Conservation (phyloP, 148 eudicot species). For the Heliosperma pusillum region DNA sequence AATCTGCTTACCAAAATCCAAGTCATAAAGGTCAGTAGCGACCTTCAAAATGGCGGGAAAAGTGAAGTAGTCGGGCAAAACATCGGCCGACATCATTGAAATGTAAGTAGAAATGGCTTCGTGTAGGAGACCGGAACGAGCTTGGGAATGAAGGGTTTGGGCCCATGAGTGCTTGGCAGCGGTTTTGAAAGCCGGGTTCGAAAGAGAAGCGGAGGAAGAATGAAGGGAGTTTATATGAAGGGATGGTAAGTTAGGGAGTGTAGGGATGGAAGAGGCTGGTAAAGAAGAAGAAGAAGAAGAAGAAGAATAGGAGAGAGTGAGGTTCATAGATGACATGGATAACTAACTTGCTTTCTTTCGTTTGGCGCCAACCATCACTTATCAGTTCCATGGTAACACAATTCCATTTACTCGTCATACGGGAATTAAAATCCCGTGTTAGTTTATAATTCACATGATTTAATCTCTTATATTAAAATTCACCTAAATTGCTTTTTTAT, state of each 20-base stretch:
- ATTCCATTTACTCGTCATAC: too few relatives aligned
- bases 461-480: too few relatives aligned
- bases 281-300: not conserved
- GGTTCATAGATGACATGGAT: conserved; percentile 24
- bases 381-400: too few relatives aligned
- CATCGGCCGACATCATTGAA: conserved; percentile 42
- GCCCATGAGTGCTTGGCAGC: conserved; percentile 51
- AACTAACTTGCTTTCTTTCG: not conserved
- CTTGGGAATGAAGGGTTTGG: conserved; percentile 53
- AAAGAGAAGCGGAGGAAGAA: conserved; percentile 9
- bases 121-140: conserved; percentile 46
- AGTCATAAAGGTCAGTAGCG: conserved; percentile 44
- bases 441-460: too few relatives aligned
- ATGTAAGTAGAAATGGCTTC: conserved; percentile 64
- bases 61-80: conserved; percentile 55
- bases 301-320: conserved; percentile 2
- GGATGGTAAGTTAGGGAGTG: not conserved
- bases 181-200: conserved; percentile 33
- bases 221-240: conserved; percentile 4
- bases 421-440: too few relatives aligned
- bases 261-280: not conserved
- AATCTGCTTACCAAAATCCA: conserved; percentile 53
- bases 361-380: conserved; percentile 6
- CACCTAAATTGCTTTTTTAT: too few relatives aligned
- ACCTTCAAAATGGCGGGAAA: conserved; percentile 72